Base-by-base conservation (phyloP, 2,329 filamentous ascomycete genomes). In the Fonsecaea erecta region DNA sequence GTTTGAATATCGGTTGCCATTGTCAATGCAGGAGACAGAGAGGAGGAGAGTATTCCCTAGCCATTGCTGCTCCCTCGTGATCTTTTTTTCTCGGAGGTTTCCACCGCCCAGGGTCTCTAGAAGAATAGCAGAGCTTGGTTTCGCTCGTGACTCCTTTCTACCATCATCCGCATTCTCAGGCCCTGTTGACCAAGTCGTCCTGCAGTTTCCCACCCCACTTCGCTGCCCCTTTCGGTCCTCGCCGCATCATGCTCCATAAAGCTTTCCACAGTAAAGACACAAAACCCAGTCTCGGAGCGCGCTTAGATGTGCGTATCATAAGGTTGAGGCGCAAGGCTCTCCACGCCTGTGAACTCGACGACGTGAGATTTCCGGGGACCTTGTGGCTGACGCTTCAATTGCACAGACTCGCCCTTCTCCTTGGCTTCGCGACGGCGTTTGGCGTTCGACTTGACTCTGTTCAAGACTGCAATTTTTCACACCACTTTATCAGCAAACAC, bases 301-400 rank as follows among this genome's bases (percentile, higher is more conserved):
- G 73, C 78, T 88, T 95, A 99, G 83, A 99, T 98, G 79, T 92
- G 94, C 77, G 95, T 99, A 88, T 98, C 95, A 89, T 98, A 99
- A 77, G 95, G 84, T 75, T 98, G 87, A 75, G 94, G 93, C 70
- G 89, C 88, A 77, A 98, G 88, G 75, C 91, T 97, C 89, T 97
- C 92, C 79, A 92, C 90, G 83, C 88, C 88, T 76, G 89, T 84
- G 51, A 71, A 54, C 76, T 87, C 90, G 79, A 98, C 87, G 71
- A 89, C 93, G 80, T 88, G 86, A 72, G 91, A 89, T 73, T 90
- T 89, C 74, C 95, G 88, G 81, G 95, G 95, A 79, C 85, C 85
- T 75, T 82, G 84, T 73, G 95, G 89, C 80, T 90, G 89, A 82
- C 95, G 88, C 93, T 99, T 99, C 80, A 99, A 86, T 85, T 94